These are phyloP conservation scores for Ciborinia camelliae DNA, from an alignment of 2,329 filamentous ascomycete genomes.

Conservation along the genomic window DNA sequence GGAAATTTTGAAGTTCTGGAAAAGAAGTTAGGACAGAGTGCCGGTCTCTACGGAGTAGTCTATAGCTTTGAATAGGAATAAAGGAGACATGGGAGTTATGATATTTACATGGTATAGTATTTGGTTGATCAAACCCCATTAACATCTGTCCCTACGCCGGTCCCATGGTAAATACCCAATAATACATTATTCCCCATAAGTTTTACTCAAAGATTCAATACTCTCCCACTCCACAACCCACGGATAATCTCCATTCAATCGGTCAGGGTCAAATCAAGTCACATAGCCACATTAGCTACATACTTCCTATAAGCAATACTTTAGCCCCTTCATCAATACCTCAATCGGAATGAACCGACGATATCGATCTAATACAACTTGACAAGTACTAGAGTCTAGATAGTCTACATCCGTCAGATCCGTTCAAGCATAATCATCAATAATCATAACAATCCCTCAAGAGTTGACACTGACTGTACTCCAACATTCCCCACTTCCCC, in stretches of 20 bases:
- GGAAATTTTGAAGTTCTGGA: neutral
- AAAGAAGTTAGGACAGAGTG: no score
- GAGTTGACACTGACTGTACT: neutral
- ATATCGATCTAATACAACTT: neutral
- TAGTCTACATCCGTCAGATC: neutral
- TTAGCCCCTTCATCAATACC: neutral
- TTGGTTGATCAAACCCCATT: no score
- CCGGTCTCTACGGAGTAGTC: no score
- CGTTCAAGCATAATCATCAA: neutral
- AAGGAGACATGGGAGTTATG: neutral
- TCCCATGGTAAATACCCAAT: neutral
- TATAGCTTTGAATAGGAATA: no score
- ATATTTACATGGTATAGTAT: neutral
- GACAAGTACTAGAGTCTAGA: no score
- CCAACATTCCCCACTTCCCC: neutral
- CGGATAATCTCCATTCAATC: constrained; percentile 6
- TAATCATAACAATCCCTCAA: neutral
- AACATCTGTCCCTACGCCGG: neutral
- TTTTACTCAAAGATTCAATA: constrained; percentile 1
- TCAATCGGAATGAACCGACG: neutral
- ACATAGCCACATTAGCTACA: neutral
- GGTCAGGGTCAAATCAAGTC: neutral
- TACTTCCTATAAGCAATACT: neutral
- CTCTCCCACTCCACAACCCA: constrained; percentile 1
- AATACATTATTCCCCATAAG: neutral